Conservation (phyloP, 495 filamentous ascomycete genomes). For the Penicillium mononematosum region DNA sequence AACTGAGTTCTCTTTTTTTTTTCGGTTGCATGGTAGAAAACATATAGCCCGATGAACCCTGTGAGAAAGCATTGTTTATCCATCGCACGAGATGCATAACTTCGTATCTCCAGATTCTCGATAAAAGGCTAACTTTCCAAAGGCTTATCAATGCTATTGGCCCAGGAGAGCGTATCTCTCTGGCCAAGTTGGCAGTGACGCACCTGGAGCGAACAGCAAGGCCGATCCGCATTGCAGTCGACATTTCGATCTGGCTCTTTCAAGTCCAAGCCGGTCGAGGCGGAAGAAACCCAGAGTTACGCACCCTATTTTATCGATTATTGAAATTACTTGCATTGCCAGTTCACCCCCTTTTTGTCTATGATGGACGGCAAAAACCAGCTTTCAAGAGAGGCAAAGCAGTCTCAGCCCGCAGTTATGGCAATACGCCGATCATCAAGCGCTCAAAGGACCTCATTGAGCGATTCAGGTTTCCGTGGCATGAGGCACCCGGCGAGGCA, state of each 20-base stretch:
- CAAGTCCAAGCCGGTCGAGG: conserved; percentile 84
- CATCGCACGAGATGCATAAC: too few relatives aligned
- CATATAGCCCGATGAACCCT: conserved; percentile 17
- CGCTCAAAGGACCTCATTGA: conserved; percentile 76
- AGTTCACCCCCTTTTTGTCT: conserved; percentile 90
- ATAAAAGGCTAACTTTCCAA: conserved; percentile 20
- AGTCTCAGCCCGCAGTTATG: conserved; percentile 38
- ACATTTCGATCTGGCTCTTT: conserved; percentile 97
- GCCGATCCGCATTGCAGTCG: conserved; percentile 85
- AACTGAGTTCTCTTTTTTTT: conserved; percentile 17
- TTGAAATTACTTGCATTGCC: conserved; percentile 75
- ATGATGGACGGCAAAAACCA: conserved; percentile 89
- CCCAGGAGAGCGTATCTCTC: conserved; percentile 70
- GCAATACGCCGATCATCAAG: conserved; percentile 50
- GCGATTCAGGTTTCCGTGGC: conserved; percentile 79
- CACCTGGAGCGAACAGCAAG: conserved; percentile 67
- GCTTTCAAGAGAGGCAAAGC: conserved; percentile 79
- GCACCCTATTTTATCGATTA: conserved; percentile 91
- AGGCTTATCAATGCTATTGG: conserved; percentile 92
- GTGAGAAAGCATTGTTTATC: not conserved
- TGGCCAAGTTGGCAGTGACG: conserved; percentile 78
- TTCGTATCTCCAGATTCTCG: not conserved
- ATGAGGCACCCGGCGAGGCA: conserved; percentile 91
- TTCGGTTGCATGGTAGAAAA: not conserved
- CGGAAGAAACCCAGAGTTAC: conserved; percentile 84